These are phyloP conservation scores for Aspergillus felis DNA, from an alignment of 2,329 filamentous ascomycete species.

Conservation along the genomic window DNA sequence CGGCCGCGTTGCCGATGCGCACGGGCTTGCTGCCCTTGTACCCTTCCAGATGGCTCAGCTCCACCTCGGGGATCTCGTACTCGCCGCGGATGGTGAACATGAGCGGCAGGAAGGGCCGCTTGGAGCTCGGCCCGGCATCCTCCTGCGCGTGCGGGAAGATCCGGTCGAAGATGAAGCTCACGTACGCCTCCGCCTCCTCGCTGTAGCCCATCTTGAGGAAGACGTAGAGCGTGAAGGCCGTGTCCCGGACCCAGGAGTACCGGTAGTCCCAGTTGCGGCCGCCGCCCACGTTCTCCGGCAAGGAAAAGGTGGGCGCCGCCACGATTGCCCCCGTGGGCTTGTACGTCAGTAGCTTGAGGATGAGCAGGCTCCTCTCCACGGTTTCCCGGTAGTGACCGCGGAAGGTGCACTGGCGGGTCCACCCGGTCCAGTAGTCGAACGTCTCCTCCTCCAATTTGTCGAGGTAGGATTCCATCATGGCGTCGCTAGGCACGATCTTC, in stretches of 20 bases:
- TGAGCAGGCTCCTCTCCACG: constrained; percentile 66
- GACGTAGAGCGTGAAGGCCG: constrained; percentile 73
- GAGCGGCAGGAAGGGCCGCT: constrained; percentile 57
- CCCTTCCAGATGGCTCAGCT: constrained; percentile 67
- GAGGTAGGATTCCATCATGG: constrained; percentile 57
- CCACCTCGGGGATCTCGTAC: constrained; percentile 68
- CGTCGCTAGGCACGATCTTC: constrained; percentile 53
- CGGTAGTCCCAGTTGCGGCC: constrained; percentile 49
- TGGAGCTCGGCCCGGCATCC: constrained; percentile 57
- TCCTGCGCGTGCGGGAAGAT: constrained; percentile 50
- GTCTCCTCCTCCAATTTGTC: constrained; percentile 65
- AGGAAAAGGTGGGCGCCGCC: constrained; percentile 71
- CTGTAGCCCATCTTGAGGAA: constrained; percentile 71
- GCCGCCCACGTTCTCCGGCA: constrained; percentile 71
- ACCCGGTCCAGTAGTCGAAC: constrained; percentile 68
- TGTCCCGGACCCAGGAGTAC: constrained; percentile 73
- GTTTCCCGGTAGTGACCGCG: constrained; percentile 70
- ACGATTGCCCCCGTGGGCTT: constrained; percentile 76
- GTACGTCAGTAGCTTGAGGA: constrained; percentile 72
- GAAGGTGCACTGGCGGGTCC: constrained; percentile 68
- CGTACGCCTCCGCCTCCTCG: constrained; percentile 72
- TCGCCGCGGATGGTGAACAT: constrained; percentile 78
- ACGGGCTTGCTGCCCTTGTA: constrained; percentile 69
- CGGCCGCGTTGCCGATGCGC: constrained; percentile 72
- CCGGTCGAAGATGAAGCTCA: constrained; percentile 71